phyloP scores from a whole-genome alignment of 2,329 filamentous ascomycete species.

The Nigrospora osmanthi region DNA sequence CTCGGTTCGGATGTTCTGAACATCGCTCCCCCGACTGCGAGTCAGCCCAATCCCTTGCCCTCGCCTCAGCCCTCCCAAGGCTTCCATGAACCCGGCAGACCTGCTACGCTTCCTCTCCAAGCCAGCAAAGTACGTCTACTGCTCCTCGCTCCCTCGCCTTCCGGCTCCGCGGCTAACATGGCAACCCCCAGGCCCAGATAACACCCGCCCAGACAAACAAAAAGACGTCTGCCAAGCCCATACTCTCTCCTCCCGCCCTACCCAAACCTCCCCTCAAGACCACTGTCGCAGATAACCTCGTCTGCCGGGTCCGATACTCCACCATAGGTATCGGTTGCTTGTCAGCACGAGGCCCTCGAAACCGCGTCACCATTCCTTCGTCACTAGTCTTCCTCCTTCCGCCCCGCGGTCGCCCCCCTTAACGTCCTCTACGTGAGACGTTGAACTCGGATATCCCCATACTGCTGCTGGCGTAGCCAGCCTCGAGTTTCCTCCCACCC shows the following conservation, averaged over 20 bases:
- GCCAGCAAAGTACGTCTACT: conserved; percentile 71
- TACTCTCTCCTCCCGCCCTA: not conserved
- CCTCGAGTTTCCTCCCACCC: conserved; percentile 51
- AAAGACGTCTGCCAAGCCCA: conserved; percentile 2
- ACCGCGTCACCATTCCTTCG: conserved; percentile 79
- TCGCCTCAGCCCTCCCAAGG: conserved; percentile 14
- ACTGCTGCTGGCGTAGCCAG: conserved; percentile 87
- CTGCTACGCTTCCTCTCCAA: conserved; percentile 90
- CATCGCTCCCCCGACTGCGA: not conserved
- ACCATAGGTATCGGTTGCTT: conserved; percentile 74
- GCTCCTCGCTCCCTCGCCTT: not conserved
- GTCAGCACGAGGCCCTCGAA: conserved; percentile 52
- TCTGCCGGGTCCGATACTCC: conserved; percentile 82
- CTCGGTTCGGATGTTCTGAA: too few species aligned
- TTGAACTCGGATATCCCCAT: conserved; percentile 31
- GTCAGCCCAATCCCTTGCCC: not conserved
- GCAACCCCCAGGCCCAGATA: conserved; percentile 42
- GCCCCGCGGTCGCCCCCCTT: conserved; percentile 82
- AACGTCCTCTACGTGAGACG: conserved; percentile 70
- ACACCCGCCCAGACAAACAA: conserved; percentile 25
- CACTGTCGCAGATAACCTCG: conserved; percentile 52
- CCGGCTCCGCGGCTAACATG: not conserved
- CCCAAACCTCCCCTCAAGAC: conserved; percentile 5
- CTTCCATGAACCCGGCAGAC: conserved; percentile 87
- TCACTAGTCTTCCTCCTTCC: conserved; percentile 74